Evolutionary conservation across 768 basidiomycete species (phyloP).

Genomic region (Macrolepiota fuliginosa): DNA sequence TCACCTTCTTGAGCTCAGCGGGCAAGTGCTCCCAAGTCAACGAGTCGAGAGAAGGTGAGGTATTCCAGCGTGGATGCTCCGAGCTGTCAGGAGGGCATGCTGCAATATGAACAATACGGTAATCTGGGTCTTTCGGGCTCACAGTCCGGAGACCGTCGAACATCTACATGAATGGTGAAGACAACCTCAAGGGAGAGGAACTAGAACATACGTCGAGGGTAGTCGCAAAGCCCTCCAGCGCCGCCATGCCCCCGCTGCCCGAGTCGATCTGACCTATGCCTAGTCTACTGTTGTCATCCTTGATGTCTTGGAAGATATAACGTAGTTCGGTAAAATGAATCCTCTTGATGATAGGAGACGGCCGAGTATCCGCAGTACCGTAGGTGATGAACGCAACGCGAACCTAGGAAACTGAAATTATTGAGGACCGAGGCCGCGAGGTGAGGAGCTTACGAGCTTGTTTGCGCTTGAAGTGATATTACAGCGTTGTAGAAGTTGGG

Average conservation of each 20-base stretch:
- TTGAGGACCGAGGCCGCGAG: neutral
- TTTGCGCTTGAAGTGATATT: constrained; percentile 35
- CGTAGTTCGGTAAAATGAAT: constrained; percentile 51
- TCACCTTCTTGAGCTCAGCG: constrained; percentile 58
- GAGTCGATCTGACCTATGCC: constrained; percentile 58
- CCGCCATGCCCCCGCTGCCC: constrained; percentile 56
- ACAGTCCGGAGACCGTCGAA: constrained; percentile 36
- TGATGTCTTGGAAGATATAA: constrained; percentile 41
- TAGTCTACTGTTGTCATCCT: constrained; percentile 40
- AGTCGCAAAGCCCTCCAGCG: constrained; percentile 68
- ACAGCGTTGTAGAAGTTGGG: constrained; percentile 50
- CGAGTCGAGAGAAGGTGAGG: constrained; percentile 40
- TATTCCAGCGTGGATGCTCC: constrained; percentile 55
- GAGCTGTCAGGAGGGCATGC: constrained; percentile 54
- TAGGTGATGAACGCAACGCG: constrained; percentile 55
- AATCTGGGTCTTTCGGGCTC: constrained; percentile 20
- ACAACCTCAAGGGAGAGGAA: neutral
- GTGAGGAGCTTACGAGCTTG: constrained; percentile 25
- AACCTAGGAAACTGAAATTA: neutral
- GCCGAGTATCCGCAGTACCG: constrained; percentile 53
- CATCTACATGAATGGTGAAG: constrained; percentile 24
- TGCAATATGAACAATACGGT: constrained; percentile 62
- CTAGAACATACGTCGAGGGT: constrained; percentile 54
- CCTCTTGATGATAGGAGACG: constrained; percentile 54
- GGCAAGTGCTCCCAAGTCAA: constrained; percentile 63